Evolutionary conservation across 1,139 yeast genomes (phyloP), one percentile per base, ranked within the genome.

Genomic region (Wickerhamiella infanticola): DNA sequence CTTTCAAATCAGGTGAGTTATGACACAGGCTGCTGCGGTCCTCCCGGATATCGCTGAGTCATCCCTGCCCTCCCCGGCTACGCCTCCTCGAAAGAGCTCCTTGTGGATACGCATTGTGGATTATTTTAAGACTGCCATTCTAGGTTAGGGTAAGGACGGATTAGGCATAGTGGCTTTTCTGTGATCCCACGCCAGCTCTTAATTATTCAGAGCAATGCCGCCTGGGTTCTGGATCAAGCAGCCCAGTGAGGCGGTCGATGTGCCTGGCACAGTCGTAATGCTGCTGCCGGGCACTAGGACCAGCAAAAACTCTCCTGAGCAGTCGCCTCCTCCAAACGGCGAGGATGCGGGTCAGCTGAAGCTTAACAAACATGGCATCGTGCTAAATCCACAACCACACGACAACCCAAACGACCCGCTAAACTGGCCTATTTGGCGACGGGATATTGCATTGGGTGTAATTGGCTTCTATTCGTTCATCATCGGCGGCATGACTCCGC

Each of bases 371-470:
- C 62, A 63, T 4, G 84, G 84, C 1, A 68, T 81, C 36, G 72
- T 81, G 33, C 63, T 81, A 42, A 69, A 74, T 47, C 90, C 90
- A 1, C 88, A 81, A 59, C 90, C 90, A 4, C 79, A 80, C 27
- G 80, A 79, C 53, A 72, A 80, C 40, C 79, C 82, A 13, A 80
- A 81, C 57, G 90, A 81, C 56, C 90, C 90, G 0, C 64, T 81
- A 43, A 81, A 81, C 57, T 79, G 84, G 85, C 79, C 81, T 1
- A 56, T 70, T 5, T 74, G 78, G 76, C 65, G 73, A 41, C 63
- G 80, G 39, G 81, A 76, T 51, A 51, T 74, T 46, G 74, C 79
- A 25, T 62, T 76, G 44, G 54, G 67, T 24, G 70, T 71, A 35
- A 69, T 76, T 42, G 81, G 81, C 2, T 70, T 74, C 53, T 79